A percentile compares a stretch with the other conserved stretches of the same genome.
Conservation (phyloP, 192 early-diverging fungal species). For the Gryganskiella cystojenkinii region DNA sequence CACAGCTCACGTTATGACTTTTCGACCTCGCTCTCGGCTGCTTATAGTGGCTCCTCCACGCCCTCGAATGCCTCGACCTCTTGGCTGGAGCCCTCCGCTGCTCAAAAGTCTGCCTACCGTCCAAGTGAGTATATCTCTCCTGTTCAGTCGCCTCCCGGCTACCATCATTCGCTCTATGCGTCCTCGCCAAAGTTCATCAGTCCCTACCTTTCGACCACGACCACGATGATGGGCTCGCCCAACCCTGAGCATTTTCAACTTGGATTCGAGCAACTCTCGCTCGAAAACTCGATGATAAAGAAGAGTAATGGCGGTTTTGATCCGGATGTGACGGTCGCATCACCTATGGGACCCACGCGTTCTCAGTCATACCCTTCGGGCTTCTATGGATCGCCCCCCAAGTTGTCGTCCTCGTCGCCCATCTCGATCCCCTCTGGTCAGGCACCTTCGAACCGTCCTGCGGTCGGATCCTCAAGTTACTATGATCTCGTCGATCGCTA, state of each 20-base stretch:
- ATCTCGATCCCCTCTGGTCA: constrained; percentile 43
- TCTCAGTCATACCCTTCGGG: neutral
- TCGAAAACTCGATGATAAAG: constrained; percentile 2
- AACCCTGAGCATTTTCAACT: constrained; percentile 43
- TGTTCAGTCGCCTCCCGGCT: constrained; percentile 35
- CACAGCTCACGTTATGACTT: constrained; percentile 20
- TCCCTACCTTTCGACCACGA: constrained; percentile 22
- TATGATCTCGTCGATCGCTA: constrained; percentile 65
- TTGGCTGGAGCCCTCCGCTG: neutral
- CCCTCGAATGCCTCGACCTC: no score
- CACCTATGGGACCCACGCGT: constrained; percentile 24
- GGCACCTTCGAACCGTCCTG: constrained; percentile 26
- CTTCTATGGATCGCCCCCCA: constrained; percentile 2
- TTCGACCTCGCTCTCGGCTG: constrained; percentile 21
- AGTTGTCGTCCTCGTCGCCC: constrained; percentile 22
- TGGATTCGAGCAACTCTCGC: constrained; percentile 27
- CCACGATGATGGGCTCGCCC: no score
- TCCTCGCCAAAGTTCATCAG: constrained; percentile 45
- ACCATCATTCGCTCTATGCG: constrained; percentile 41
- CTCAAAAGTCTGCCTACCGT: constrained; percentile 33
- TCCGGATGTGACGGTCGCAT: constrained; percentile 6
- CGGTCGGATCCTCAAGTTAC: constrained; percentile 60
- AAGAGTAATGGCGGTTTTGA: neutral
- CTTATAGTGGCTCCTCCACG: constrained; percentile 9
- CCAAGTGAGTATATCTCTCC: constrained; percentile 52